Percentiles rank a stretch among this genome's conserved stretches.
Evolutionary conservation across 2,329 filamentous ascomycete species (phyloP).

Genomic region (Trichophyton benhamiae): DNA sequence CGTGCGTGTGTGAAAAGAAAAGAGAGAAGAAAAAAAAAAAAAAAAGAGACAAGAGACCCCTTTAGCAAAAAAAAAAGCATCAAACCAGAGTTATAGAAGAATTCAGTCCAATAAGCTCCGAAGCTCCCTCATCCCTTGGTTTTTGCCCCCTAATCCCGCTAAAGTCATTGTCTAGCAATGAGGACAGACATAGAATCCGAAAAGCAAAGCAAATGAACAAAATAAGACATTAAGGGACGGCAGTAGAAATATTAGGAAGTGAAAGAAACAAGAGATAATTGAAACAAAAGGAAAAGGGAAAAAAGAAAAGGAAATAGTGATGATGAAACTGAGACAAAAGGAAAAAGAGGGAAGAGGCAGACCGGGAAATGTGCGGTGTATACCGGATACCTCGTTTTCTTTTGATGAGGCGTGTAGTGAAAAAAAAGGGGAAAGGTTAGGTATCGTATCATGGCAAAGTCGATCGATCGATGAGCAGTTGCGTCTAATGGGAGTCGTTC

Average conservation of each 20-base stretch:
- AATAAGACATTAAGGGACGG: neutral
- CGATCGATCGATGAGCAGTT: neutral
- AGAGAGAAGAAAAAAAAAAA: neutral
- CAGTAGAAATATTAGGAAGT: neutral
- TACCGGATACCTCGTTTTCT: neutral
- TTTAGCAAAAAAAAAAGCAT: neutral
- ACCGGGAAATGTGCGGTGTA: neutral
- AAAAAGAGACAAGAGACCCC: neutral
- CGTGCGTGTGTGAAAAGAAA: neutral
- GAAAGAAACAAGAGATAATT: neutral
- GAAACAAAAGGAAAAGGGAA: neutral
- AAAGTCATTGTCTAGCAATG: conserved; percentile 1
- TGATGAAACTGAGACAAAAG: neutral
- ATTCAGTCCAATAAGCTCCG: neutral
- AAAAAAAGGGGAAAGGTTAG: neutral
- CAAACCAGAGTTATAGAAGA: neutral
- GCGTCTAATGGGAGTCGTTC: neutral
- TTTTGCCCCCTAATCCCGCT: neutral
- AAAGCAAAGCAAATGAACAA: neutral
- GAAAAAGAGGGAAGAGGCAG: neutral
- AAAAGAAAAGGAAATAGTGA: neutral
- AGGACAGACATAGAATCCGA: neutral
- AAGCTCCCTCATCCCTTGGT: neutral
- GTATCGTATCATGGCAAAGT: neutral
- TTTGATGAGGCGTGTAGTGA: neutral